A percentile compares a stretch with the other conserved stretches of the same genome.
Evolutionary conservation across 306 rosid species (phyloP).

Genomic region (Rosa multiflora): DNA sequence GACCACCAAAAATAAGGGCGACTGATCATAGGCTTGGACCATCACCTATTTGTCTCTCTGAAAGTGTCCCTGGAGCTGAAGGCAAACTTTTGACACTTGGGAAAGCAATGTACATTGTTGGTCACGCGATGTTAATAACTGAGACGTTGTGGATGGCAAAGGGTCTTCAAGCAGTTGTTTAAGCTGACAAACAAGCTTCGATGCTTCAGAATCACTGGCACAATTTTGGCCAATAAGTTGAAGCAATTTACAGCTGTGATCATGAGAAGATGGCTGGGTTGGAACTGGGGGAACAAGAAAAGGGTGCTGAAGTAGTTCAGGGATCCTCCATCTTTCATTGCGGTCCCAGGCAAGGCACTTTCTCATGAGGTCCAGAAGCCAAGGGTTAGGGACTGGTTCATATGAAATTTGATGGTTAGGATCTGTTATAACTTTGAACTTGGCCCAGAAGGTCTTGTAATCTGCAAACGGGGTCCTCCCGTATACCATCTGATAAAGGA

Average conservation of each 20-base stretch:
- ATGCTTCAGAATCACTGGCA: constrained; percentile 48
- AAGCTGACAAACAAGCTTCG: constrained; percentile 55
- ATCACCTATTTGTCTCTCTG: constrained; percentile 30
- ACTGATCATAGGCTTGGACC: constrained; percentile 14
- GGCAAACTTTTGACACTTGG: constrained; percentile 50
- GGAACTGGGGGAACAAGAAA: constrained; percentile 79
- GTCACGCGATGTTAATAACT: constrained; percentile 42
- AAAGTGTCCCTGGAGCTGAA: constrained; percentile 45
- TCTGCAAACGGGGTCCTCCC: constrained; percentile 93
- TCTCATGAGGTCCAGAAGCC: constrained; percentile 93
- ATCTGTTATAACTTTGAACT: constrained; percentile 90
- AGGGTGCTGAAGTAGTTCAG: constrained; percentile 86
- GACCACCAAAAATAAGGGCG: constrained; percentile 1
- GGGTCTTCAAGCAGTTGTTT: constrained; percentile 54
- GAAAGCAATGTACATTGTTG: constrained; percentile 50
- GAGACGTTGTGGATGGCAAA: constrained; percentile 30
- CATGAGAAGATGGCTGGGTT: constrained; percentile 35
- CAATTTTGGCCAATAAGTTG: constrained; percentile 56
- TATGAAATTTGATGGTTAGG: constrained; percentile 69
- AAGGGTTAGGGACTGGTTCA: constrained; percentile 72
- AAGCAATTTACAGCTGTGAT: constrained; percentile 52
- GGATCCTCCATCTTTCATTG: constrained; percentile 90
- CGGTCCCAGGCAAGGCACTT: constrained; percentile 95
- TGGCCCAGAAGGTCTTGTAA: constrained; percentile 91
- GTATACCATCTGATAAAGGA: constrained; percentile 95